These are phyloP conservation scores for Raffaelea ambrosiae DNA, from an alignment of 2,329 filamentous ascomycete genomes.

Conservation along the genomic window DNA sequence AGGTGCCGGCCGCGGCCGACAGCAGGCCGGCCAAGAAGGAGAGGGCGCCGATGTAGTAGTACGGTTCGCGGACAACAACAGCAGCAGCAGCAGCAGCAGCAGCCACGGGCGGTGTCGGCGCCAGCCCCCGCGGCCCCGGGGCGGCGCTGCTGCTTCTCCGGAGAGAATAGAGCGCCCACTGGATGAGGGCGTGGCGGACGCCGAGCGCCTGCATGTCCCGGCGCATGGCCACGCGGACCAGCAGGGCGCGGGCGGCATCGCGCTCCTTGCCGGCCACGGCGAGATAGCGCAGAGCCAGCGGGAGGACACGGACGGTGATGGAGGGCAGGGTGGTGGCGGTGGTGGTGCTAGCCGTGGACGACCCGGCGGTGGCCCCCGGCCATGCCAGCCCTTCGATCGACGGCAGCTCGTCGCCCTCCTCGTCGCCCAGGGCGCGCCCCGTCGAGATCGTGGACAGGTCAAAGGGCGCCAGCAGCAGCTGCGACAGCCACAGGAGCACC, in stretches of 20 bases:
- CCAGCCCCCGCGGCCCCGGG: conserved; percentile 12
- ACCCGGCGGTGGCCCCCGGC: conserved; percentile 30
- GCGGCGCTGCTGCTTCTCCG: conserved; percentile 8
- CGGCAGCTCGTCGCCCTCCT: conserved; percentile 18
- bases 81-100: conserved; percentile 18
- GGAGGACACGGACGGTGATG: conserved; percentile 62
- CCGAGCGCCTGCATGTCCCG: conserved; percentile 79
- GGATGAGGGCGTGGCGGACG: conserved; percentile 57
- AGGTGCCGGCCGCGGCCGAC: conserved; percentile 59
- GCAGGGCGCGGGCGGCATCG: conserved; percentile 73
- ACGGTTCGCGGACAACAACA: conserved; percentile 40
- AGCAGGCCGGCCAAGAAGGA: conserved; percentile 72
- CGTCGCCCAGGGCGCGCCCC: conserved; percentile 2
- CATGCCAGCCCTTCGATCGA: conserved; percentile 42
- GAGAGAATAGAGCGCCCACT: conserved; percentile 63
- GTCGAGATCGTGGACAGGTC: conserved; percentile 80
- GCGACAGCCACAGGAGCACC: conserved; percentile 78
- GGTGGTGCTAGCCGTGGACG: too few relatives aligned
- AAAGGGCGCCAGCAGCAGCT: conserved; percentile 79
- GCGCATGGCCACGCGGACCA: conserved; percentile 75
- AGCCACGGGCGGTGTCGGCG: conserved; percentile 30
- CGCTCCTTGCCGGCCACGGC: conserved; percentile 74
- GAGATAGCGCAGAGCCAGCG: conserved; percentile 64
- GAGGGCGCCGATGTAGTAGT: conserved; percentile 70
- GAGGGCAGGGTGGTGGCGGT: conserved; percentile 45